Base-by-base conservation (phyloP, 306 rosid species). In the Senna tora region DNA sequence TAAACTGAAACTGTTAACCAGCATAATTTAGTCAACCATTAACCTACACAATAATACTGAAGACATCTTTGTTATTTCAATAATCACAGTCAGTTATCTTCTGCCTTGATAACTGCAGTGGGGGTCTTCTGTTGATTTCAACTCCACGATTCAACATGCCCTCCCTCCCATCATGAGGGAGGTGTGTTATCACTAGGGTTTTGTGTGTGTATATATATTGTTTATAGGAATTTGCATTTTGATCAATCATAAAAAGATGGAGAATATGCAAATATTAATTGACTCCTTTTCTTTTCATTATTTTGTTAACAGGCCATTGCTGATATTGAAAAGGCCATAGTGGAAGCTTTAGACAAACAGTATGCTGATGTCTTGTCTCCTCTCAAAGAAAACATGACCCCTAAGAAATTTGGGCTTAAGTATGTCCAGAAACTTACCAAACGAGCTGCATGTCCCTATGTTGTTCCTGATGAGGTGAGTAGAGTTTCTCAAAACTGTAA, bases 391-490 rank as follows among this genome's bases (percentile, higher is more conserved):
- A 88, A 85, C 81, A 71, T 91, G 80, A 62, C 81, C 47, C 96
- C 99, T n/a, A 95, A 88, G 86, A 95, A 91, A 50, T 95, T 95
- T 63, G 99, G 99, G 72, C 87, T 95, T 54, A 91, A 91, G 82
- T 92, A 95, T 84, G 96, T 95, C 74, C 99, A 95, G 78, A 95
- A 88, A 77, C 97, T 95, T 76, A 80, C 99, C 76, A 95, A 92
- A 81, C 86, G 96, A 62, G 65, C 88, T 61, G 78, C 83, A 22
- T 78, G 79, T 46, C 66, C 93, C 12, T 95, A 95, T 75, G 77
- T 75, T 0, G 93, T 89, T 56, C 97, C 97, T 36, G 93, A 92
- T 19, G 99, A 95, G 92, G 99, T 95, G 39, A 62, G 83, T 70
- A 70, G 59, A 56, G 63, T 67, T 77, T 82, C 65, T 32, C 30